A percentile compares a stretch with the other conserved stretches of the same genome.
Evolutionary conservation across 2,329 filamentous ascomycete genomes (phyloP).

Genomic region (Diplodia sapinea): DNA sequence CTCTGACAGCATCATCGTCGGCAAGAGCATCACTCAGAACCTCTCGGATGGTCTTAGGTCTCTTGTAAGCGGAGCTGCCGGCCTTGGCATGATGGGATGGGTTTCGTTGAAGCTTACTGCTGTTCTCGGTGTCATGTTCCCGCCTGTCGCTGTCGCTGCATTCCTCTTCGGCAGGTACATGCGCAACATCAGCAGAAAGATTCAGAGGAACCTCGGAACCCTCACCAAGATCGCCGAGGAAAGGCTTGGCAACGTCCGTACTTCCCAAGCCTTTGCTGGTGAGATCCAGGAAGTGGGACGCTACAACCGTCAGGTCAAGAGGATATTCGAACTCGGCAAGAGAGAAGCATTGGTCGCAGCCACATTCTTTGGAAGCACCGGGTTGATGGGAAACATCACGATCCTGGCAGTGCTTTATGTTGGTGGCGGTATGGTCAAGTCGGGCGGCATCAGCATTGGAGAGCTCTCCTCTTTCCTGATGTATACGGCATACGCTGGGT

Average conservation of each 20-base stretch:
- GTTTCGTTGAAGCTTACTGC: conserved; percentile 89
- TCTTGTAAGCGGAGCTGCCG: conserved; percentile 86
- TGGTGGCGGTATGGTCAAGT: conserved; percentile 87
- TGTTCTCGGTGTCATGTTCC: conserved; percentile 83
- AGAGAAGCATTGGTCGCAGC: conserved; percentile 87
- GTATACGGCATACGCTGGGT: conserved; percentile 89
- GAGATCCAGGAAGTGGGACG: conserved; percentile 88
- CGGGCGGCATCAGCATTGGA: conserved; percentile 84
- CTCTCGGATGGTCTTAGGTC: conserved; percentile 93
- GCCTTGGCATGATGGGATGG: conserved; percentile 93
- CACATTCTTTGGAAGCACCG: conserved; percentile 85
- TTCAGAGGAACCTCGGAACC: conserved; percentile 91
- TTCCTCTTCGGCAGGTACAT: conserved; percentile 92
- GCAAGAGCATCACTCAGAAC: conserved; percentile 98
- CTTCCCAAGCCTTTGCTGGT: conserved; percentile 93
- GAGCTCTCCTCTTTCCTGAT: conserved; percentile 97
- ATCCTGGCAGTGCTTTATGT: conserved; percentile 89
- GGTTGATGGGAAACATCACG: conserved; percentile 95
- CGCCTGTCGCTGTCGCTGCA: conserved; percentile 86
- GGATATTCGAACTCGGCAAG: conserved; percentile 88
- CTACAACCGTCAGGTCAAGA: conserved; percentile 90
- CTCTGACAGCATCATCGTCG: conserved; percentile 96
- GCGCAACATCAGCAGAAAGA: conserved; percentile 85
- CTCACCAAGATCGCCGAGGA: conserved; percentile 98
- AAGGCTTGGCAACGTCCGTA: conserved; percentile 94